A percentile compares a stretch with the other conserved stretches of the same genome.
These are phyloP conservation scores for Grammothele lineata DNA, from an alignment of 768 basidiomycete genomes.

Conservation along the genomic window DNA sequence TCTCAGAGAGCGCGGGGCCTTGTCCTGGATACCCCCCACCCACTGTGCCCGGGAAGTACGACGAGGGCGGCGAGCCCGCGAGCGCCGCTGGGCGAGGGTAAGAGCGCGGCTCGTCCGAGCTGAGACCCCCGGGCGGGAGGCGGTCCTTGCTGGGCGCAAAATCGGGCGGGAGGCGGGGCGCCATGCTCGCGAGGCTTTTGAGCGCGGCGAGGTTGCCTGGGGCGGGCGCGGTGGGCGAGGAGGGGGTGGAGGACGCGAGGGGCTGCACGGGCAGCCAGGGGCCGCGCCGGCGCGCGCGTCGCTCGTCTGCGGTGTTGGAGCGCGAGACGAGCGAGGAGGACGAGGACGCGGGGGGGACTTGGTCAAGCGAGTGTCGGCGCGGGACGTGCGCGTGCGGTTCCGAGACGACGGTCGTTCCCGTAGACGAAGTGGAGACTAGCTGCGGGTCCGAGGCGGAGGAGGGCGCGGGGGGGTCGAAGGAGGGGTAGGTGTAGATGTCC, in stretches of 20 bases:
- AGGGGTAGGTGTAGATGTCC: constrained; percentile 14
- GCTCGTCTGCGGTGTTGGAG: constrained; percentile 13
- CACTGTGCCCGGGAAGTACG: too few species aligned
- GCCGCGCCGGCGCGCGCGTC: constrained; percentile 13
- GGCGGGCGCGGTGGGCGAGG: constrained; percentile 11
- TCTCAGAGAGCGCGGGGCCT: constrained; percentile 1
- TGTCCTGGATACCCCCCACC: constrained; percentile 1
- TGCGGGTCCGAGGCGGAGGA: neutral
- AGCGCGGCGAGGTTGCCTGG: constrained; percentile 17
- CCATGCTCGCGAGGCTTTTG: constrained; percentile 18
- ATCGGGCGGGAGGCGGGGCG: constrained; percentile 19
- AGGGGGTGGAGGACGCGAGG: constrained; percentile 5
- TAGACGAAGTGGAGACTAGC: neutral
- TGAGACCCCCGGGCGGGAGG: too few species aligned
- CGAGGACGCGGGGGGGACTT: constrained; percentile 7
- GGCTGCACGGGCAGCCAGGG: constrained; percentile 19
- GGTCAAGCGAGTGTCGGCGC: constrained; percentile 8
- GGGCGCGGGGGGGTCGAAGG: constrained; percentile 7
- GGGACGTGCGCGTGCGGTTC: neutral
- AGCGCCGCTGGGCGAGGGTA: too few species aligned
- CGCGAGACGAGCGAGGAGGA: constrained; percentile 7
- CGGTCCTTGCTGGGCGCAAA: constrained; percentile 3
- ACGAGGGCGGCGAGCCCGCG: too few species aligned
- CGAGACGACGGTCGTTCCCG: neutral
- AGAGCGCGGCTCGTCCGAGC: too few species aligned